phyloP scores from a whole-genome alignment of 768 basidiomycete genomes.

The Mycena amicta region DNA sequence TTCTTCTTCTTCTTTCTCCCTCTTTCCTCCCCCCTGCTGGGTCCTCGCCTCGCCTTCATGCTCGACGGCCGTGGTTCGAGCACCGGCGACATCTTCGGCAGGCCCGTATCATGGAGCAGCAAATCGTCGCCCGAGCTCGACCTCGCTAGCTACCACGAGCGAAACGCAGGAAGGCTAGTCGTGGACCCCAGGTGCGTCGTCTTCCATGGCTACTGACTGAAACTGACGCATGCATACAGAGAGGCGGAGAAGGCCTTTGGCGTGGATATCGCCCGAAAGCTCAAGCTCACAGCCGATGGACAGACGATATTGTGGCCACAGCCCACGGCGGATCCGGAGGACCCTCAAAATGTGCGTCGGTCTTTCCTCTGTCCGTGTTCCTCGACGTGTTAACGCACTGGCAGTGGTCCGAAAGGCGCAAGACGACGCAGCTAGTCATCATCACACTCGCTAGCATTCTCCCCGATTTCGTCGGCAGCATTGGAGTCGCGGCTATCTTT shows the following conservation, averaged over 20 bases:
- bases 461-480: slow-evolving; percentile 69
- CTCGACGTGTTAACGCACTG: background rate
- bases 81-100: too few relatives aligned
- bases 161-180: slow-evolving; percentile 23
- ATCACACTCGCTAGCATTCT: slow-evolving; percentile 66
- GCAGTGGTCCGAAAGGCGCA: slow-evolving; percentile 54
- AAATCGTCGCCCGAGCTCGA: slow-evolving; percentile 5
- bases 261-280: slow-evolving; percentile 49
- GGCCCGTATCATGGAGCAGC: too few relatives aligned
- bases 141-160: slow-evolving; percentile 20
- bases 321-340: slow-evolving; percentile 60
- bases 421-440: slow-evolving; percentile 59
- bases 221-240: slow-evolving; percentile 30
- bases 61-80: too few relatives aligned
- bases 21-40: too few relatives aligned
- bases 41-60: too few relatives aligned
- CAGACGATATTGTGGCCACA: slow-evolving; percentile 71
- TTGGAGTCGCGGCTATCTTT: slow-evolving; percentile 68
- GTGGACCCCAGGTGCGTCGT: slow-evolving; percentile 20
- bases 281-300: slow-evolving; percentile 62
- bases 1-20: too few relatives aligned
- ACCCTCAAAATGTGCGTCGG: slow-evolving; percentile 61
- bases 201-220: background rate
- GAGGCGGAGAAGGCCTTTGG: slow-evolving; percentile 69
- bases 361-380: background rate